These are phyloP conservation scores for Rhododendron simsii DNA, from an alignment of 148 eudicot species.

Conservation along the genomic window DNA sequence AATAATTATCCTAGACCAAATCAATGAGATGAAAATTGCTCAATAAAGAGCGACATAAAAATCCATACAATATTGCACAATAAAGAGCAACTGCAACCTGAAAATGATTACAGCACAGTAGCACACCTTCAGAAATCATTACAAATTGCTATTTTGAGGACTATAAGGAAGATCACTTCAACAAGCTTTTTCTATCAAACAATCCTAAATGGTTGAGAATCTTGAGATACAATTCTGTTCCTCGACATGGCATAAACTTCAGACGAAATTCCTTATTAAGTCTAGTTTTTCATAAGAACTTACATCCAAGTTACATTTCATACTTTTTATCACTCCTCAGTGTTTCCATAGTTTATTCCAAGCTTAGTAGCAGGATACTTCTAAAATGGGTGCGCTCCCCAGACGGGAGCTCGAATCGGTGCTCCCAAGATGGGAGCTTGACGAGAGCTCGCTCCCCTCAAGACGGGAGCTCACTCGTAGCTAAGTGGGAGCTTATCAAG, in stretches of 20 bases:
- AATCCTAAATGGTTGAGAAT: too few relatives aligned
- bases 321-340: not conserved
- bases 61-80: not conserved
- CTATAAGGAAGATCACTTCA: not conserved
- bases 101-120: not conserved
- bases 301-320: not conserved
- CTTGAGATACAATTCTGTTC: too few relatives aligned
- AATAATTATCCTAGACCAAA: constrained; percentile 76
- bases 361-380: too few relatives aligned
- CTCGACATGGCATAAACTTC: too few relatives aligned
- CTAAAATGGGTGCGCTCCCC: too few relatives aligned
- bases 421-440: too few relatives aligned
- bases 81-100: not conserved
- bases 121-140: not conserved
- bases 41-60: not conserved
- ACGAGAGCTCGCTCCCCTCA: too few relatives aligned
- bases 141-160: not conserved
- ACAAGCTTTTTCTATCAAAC: not conserved
- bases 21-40: not conserved
- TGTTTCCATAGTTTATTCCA: not conserved
- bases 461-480: too few relatives aligned
- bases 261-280: too few relatives aligned
- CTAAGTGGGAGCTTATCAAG: too few relatives aligned
- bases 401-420: too few relatives aligned
- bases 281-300: not conserved